Conservation (phyloP, 2,329 filamentous ascomycete species). For the Teratosphaeria viscida region DNA sequence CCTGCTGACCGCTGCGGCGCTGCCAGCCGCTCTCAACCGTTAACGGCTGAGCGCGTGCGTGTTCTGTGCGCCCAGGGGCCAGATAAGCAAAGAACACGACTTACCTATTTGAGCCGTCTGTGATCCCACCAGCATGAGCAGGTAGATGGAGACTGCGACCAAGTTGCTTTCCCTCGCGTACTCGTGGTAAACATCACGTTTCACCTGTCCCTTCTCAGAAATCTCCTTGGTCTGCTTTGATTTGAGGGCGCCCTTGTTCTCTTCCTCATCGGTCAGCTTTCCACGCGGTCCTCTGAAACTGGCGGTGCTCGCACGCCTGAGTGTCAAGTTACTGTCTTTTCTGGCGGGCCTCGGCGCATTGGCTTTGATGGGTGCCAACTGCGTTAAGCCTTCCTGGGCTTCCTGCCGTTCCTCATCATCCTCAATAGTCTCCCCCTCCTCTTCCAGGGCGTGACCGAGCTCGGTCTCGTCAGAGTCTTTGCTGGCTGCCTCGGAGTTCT, state of each 20-base stretch:
- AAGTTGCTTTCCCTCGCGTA: slow-evolving; percentile 94
- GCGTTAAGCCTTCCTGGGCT: slow-evolving; percentile 60
- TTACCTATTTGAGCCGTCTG: slow-evolving; percentile 72
- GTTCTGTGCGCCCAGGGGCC: neutral
- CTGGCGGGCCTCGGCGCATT: slow-evolving; percentile 43
- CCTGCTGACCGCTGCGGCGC: neutral
- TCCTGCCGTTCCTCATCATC: slow-evolving; percentile 47
- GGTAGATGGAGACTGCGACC: slow-evolving; percentile 69
- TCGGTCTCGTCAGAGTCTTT: slow-evolving; percentile 35
- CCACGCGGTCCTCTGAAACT: slow-evolving; percentile 80
- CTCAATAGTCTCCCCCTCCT: slow-evolving; percentile 34
- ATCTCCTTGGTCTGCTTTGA: slow-evolving; percentile 80
- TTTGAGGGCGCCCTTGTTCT: slow-evolving; percentile 45
- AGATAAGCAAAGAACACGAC: slow-evolving; percentile 18
- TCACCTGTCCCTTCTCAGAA: slow-evolving; percentile 90
- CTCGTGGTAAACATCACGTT: slow-evolving; percentile 88
- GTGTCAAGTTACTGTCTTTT: slow-evolving; percentile 60
- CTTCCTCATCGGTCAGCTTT: slow-evolving; percentile 76
- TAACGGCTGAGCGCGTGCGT: neutral
- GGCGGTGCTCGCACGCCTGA: slow-evolving; percentile 82
- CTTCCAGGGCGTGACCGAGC: slow-evolving; percentile 13
- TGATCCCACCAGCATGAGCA: slow-evolving; percentile 63
- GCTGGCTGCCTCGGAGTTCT: slow-evolving; percentile 11
- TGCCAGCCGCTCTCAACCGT: neutral
- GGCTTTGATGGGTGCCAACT: slow-evolving; percentile 63